Percentiles rank a stretch among this genome's conserved stretches.
These are phyloP conservation scores for Thielaviopsis euricoi DNA, from an alignment of 2,329 filamentous ascomycete species.

Conservation along the genomic window DNA sequence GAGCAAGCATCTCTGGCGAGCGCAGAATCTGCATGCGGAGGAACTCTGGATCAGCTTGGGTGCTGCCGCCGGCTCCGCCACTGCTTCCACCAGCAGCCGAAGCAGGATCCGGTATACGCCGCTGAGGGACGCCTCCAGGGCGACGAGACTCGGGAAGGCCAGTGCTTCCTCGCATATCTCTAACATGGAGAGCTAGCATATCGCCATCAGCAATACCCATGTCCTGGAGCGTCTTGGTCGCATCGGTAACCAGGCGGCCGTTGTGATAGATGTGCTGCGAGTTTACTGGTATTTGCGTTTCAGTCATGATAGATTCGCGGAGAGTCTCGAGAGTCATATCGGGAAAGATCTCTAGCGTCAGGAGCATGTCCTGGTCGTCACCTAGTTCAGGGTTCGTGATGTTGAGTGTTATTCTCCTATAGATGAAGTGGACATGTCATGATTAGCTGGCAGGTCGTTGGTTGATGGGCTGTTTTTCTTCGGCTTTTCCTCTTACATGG, in stretches of 20 bases:
- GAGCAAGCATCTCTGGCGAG: slow-evolving; percentile 54
- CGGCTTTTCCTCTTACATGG: background rate
- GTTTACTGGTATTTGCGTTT: slow-evolving; percentile 54
- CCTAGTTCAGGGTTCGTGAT: slow-evolving; percentile 58
- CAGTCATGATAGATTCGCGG: slow-evolving; percentile 75
- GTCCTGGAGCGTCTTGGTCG: slow-evolving; percentile 65
- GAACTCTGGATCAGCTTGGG: slow-evolving; percentile 55
- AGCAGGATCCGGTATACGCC: slow-evolving; percentile 18
- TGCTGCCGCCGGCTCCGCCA: slow-evolving; percentile 15
- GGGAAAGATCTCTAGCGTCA: slow-evolving; percentile 66
- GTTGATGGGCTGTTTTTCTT: no score
- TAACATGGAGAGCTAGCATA: slow-evolving; percentile 77
- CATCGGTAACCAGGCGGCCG: slow-evolving; percentile 61
- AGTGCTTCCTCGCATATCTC: slow-evolving; percentile 36
- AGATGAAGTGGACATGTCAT: background rate
- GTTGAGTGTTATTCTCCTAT: slow-evolving; percentile 74
- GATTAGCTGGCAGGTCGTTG: background rate
- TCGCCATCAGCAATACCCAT: slow-evolving; percentile 74
- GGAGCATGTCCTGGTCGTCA: slow-evolving; percentile 50
- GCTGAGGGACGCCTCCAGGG: slow-evolving; percentile 18
- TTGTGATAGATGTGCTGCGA: slow-evolving; percentile 84
- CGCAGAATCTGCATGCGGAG: slow-evolving; percentile 70
- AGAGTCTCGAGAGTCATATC: slow-evolving; percentile 74
- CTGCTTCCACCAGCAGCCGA: slow-evolving; percentile 17
- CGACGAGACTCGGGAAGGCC: slow-evolving; percentile 19